Conservation (phyloP, 2,329 filamentous ascomycete species). For the Pestalotiopsis sp. region DNA sequence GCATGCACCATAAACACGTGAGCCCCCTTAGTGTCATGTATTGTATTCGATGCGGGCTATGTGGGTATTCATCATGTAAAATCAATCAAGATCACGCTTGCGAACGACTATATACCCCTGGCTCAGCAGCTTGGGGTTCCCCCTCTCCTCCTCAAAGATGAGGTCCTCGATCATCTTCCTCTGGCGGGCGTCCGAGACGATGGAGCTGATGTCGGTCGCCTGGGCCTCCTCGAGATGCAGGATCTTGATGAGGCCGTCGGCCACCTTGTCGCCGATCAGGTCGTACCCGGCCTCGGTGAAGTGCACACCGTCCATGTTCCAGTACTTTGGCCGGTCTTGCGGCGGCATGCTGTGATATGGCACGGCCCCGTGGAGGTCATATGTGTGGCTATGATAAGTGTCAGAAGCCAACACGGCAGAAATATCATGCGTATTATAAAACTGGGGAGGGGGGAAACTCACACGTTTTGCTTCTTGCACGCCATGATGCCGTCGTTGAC, state of each 20-base stretch:
- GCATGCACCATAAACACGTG: no score
- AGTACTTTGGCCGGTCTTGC: conserved; percentile 48
- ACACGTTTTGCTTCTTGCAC: conserved; percentile 53
- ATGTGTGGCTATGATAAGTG: conserved; percentile 44
- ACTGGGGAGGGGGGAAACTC: conserved; percentile 28
- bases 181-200: conserved; percentile 26
- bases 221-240: conserved; percentile 33
- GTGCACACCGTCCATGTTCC: conserved; percentile 60
- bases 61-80: background rate
- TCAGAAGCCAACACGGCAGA: background rate
- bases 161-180: conserved; percentile 37
- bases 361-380: conserved; percentile 55
- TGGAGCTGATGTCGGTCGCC: conserved; percentile 28
- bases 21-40: no score
- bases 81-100: conserved; percentile 50
- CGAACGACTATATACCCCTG: conserved; percentile 57
- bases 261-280: conserved; percentile 59
- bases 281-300: conserved; percentile 60
- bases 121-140: conserved; percentile 44
- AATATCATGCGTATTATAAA: no score
- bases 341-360: conserved; percentile 52
- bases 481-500: conserved; percentile 55
- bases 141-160: conserved; percentile 50
- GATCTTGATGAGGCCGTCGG: conserved; percentile 50
- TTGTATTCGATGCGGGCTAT: background rate